Base-by-base conservation (phyloP, 768 basidiomycete genomes). In the Phlegmacium glaucopus region DNA sequence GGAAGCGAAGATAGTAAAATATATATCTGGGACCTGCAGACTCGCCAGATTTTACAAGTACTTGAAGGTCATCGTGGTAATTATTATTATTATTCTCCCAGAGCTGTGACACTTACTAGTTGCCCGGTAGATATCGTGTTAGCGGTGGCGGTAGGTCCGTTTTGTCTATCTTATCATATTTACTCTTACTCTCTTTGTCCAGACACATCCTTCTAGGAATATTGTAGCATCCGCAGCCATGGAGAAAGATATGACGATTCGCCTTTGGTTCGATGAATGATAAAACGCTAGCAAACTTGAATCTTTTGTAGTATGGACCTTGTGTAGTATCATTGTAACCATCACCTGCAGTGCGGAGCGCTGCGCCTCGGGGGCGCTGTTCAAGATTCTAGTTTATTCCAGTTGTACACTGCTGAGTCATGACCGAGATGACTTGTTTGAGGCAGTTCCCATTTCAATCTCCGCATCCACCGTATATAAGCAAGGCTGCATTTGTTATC, bases 1-100 rank as follows among this genome's bases (percentile, higher is more conserved):
- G 96, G 96, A 1, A 90, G 87, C 47, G 95, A 97, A 67, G 94
- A 96, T 64, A 75, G 78, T 54, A 94, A 89, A 59, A 71, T 94
- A 22, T 88, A 89, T 54, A 72, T 96, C 26, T 96, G 93, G 91
- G 89, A 96, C 61, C 62, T 98, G 43, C 90, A 94, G 64, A 83
- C 80, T 7, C 75, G 91, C 17, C 74, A 88, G 60, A 69, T 94
- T 6, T 67, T 85, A 29, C 92, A 95, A 60, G 64, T 79, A 10
- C 70, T 90, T 10, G 82, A 90, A 52, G 87, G 89, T 1, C 93
- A 94, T 66, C 75, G 85, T 69, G 93, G 90, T 91, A 49, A 13
- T 36, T 38, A 25, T 13, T 38, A 44, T 6, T 39, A 17, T n/a
- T 26, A 2, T 22, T 29, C 41, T 18, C 25, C 40, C 26, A 16